phyloP scores from a whole-genome alignment of 2,329 filamentous ascomycete genomes.

The Aspergillus sp. region DNA sequence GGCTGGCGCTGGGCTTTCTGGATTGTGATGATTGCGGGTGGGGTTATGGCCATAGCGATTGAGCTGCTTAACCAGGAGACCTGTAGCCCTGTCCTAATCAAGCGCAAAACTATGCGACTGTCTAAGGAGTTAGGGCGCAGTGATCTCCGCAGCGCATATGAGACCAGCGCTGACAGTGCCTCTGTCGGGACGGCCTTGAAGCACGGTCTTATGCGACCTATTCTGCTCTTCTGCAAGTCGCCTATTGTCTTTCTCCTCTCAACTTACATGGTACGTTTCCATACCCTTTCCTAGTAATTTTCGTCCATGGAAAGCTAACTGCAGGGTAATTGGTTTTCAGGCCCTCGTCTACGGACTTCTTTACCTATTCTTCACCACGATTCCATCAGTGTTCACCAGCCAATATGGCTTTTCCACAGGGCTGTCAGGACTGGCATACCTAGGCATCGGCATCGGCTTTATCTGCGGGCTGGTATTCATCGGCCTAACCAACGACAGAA shows the following conservation, averaged over 20 bases:
- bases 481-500: conserved; percentile 33
- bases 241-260: conserved; percentile 54
- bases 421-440: conserved; percentile 48
- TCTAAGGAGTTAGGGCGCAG: conserved; percentile 20
- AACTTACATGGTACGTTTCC: conserved; percentile 40
- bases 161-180: conserved; percentile 8
- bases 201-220: conserved; percentile 48
- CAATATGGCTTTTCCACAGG: conserved; percentile 51
- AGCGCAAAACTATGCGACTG: conserved; percentile 24
- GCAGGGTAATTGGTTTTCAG: too few relatives aligned
- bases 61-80: conserved; percentile 25
- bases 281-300: too few relatives aligned
- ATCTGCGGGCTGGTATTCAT: conserved; percentile 37
- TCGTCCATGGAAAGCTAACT: too few relatives aligned
- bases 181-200: conserved; percentile 34
- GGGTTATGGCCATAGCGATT: conserved; percentile 28
- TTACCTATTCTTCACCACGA: conserved; percentile 57
- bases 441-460: conserved; percentile 50
- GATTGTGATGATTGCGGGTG: conserved; percentile 41
- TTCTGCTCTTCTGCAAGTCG: conserved; percentile 53
- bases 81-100: conserved; percentile 25
- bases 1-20: conserved; percentile 52
- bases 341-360: conserved; percentile 55
- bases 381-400: conserved; percentile 50
- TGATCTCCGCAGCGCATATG: conserved; percentile 26